Evolutionary conservation across 2,329 filamentous ascomycete genomes (phyloP), one percentile per base, ranked within the genome.

Genomic region (Xylaria sp.): DNA sequence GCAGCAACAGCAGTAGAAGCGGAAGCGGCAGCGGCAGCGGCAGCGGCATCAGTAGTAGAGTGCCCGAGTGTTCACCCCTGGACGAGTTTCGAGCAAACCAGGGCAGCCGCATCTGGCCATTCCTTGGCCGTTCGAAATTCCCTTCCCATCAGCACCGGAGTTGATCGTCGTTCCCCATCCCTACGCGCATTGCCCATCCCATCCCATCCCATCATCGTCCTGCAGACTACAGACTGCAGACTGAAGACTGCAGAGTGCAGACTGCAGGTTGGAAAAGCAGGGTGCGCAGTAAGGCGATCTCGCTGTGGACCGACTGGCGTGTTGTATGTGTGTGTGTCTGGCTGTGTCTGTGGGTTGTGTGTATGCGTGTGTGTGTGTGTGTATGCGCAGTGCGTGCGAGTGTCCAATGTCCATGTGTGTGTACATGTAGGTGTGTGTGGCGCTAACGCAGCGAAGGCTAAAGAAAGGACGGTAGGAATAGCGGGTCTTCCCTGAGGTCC

Each of bases 231-330:
- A 50, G 52, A 43, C 11, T n/a, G n/a, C n/a, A n/a, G n/a, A n/a
- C 46, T 56, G 46, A 43, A 59, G 18, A 45, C 44, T 59, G 56
- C 53, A 50, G 52, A 43, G 5, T n/a, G n/a, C n/a, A n/a, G n/a
- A n/a, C 64, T 65, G 68, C 64, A 66, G 60, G 61, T 26, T 26
- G 24, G 6, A 26, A 26, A 26, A 6, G 29, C 29, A 34, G 29
- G 29, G 29, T n/a, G n/a, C n/a, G n/a, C n/a, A n/a, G n/a, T 34
- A 70, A 65, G 63, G 63, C 65, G 62, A 68, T 69, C 69, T 63
- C 60, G 63, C 63, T 63, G 58, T 59, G 57, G 50, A 62, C 50
- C 49, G 57, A 38, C 47, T 47, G 48, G 42, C 37, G 48, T 34
- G 61, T 60, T 22, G 5, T 6, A 26, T 9, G 6, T 26, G 9